phyloP scores from a whole-genome alignment of 2,329 filamentous ascomycete species.

The Stagonosporopsis chrysanthemi region DNA sequence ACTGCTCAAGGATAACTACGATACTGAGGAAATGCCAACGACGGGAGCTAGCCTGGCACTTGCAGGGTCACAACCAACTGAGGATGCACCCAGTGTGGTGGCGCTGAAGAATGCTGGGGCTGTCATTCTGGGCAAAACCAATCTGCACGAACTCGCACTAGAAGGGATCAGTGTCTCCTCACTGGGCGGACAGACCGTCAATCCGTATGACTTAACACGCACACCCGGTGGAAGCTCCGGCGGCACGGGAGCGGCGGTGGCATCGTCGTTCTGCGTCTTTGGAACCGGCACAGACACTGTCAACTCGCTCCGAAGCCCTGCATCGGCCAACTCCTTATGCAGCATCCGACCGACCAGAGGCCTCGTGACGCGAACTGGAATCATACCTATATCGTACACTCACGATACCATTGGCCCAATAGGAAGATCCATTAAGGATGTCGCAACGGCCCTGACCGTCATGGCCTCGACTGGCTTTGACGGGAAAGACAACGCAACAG shows the following conservation, averaged over 20 bases:
- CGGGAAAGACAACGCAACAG: slow-evolving; percentile 60
- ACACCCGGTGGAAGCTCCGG: slow-evolving; percentile 71
- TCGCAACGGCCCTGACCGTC: slow-evolving; percentile 60
- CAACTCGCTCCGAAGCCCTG: slow-evolving; percentile 67
- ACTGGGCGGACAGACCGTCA: slow-evolving; percentile 68
- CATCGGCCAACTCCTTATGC: slow-evolving; percentile 67
- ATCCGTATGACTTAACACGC: slow-evolving; percentile 70
- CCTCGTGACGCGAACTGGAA: slow-evolving; percentile 58
- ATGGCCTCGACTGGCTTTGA: slow-evolving; percentile 63
- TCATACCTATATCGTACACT: slow-evolving; percentile 64
- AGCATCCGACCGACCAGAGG: slow-evolving; percentile 66
- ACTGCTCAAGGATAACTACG: slow-evolving; percentile 70
- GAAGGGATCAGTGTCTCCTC: slow-evolving; percentile 70
- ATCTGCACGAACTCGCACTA: slow-evolving; percentile 69
- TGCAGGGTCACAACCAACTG: slow-evolving; percentile 54
- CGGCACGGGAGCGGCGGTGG: slow-evolving; percentile 68
- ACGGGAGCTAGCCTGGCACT: slow-evolving; percentile 64
- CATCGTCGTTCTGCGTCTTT: slow-evolving; percentile 64
- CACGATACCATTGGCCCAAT: slow-evolving; percentile 66
- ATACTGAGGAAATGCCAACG: slow-evolving; percentile 63
- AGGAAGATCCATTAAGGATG: slow-evolving; percentile 59
- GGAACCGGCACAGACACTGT: slow-evolving; percentile 68
- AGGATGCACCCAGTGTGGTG: slow-evolving; percentile 60
- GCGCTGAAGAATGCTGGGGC: slow-evolving; percentile 61
- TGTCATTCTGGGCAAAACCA: slow-evolving; percentile 64